Evolutionary conservation across 495 filamentous ascomycete genomes (phyloP).

Genomic region (Lepraria neglecta): DNA sequence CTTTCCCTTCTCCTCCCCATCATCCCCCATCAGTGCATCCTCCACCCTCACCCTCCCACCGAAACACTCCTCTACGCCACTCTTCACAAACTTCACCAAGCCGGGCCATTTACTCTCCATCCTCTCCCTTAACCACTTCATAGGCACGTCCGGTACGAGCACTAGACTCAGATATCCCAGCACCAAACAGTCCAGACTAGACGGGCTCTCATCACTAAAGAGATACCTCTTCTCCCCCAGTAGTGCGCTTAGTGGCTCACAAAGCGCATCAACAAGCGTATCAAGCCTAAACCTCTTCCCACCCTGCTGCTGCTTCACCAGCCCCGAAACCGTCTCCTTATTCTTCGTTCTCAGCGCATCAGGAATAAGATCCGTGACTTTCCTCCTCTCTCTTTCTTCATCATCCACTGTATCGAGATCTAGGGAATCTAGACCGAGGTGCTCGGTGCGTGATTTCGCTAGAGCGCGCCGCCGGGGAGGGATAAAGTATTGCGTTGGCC

Average conservation of each 20-base stretch:
- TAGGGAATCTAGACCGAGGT: conserved; percentile 63
- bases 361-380: conserved; percentile 15
- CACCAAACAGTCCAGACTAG: conserved; percentile 70
- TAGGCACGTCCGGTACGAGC: conserved; percentile 61
- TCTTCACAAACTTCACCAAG: conserved; percentile 50
- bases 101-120: conserved; percentile 51
- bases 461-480: conserved; percentile 59
- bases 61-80: conserved; percentile 40
- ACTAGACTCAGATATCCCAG: conserved; percentile 72
- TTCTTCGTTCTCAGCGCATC: conserved; percentile 22
- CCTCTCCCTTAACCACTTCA: conserved; percentile 61
- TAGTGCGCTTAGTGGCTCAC: conserved; percentile 60
- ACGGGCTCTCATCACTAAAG: conserved; percentile 43
- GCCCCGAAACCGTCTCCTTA: conserved; percentile 27
- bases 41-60: conserved; percentile 25
- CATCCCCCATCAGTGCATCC: background rate
- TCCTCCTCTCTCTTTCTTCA: conserved; percentile 30
- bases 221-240: conserved; percentile 49
- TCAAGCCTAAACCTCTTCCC: conserved; percentile 61
- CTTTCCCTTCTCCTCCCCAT: too few species aligned
- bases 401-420: conserved; percentile 50
- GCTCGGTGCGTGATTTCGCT: conserved; percentile 62
- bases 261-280: conserved; percentile 58
- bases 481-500: conserved; percentile 76
- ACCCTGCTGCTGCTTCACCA: conserved; percentile 32